Evolutionary conservation across 768 basidiomycete species (phyloP), one percentile per base, ranked within the genome.

Genomic region (Gyrodon lividus): DNA sequence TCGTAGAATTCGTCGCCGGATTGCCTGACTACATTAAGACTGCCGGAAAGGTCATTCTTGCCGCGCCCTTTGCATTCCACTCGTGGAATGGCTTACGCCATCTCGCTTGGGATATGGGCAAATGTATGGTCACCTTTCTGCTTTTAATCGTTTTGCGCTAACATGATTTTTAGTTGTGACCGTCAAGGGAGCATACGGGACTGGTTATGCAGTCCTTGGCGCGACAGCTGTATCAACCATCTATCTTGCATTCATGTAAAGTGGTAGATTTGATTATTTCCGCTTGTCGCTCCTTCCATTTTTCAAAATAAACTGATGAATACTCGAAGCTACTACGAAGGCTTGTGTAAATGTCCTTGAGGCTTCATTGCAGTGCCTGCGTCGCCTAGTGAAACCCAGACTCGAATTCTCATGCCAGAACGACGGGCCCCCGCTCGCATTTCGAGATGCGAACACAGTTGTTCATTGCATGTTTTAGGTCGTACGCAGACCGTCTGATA

Each of bases 11-110:
- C 51, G 83, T 87, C 44, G 76, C 81, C 14, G 75, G 78, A 20
- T 74, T 94, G 13, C 95, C 95, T 8, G 83, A 84, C 19, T 81
- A 79, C 53, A 75, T 87, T 59, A 96, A 96, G 72, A 80, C 83
- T 52, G 71, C 80, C 9, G 84, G 80, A 46, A 98, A 97, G 72
- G 72, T 82, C 23, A 61, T 92, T 54, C 80, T 98, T 40, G 93
- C 92, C 12, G 77, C 81, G 4, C 92, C 95, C 1, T 96, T 97
- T 69, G 81, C 90, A 14, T 98, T 87, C 82, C 96, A 98, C 73
- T 80, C 82, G 7, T 77, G 84, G 70, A 98, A 98, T 70, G 96
- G 96, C 4, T 55, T 98, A 54, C 82, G 96, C 37, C 96, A 98
- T 76, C 73, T 98, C 61, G 69, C 72, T 30, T 98, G 96, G 96